These are phyloP conservation scores for Lophiostoma macrostomum DNA, from an alignment of 495 filamentous ascomycete genomes.

Conservation along the genomic window DNA sequence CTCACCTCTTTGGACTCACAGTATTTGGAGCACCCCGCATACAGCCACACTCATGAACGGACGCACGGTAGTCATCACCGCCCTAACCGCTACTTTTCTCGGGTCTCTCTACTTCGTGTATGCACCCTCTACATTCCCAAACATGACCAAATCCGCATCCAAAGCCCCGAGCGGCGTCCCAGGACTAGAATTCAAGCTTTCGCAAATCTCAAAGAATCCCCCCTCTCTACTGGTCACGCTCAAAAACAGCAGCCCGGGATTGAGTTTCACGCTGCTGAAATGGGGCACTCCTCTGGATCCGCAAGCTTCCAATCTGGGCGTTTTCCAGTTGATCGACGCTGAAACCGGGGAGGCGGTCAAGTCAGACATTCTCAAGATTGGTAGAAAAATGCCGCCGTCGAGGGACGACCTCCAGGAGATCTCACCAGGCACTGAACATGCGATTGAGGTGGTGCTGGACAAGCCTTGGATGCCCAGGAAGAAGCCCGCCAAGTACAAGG, in stretches of 20 bases:
- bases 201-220: constrained; percentile 25
- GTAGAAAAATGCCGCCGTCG: constrained; percentile 24
- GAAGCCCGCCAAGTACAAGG: constrained; percentile 18
- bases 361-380: constrained; percentile 17
- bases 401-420: constrained; percentile 20
- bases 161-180: neutral
- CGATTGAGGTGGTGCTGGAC: constrained; percentile 23
- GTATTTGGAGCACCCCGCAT: neutral
- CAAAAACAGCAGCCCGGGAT: constrained; percentile 15
- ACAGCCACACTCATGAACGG: constrained; percentile 7
- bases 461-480: constrained; percentile 23
- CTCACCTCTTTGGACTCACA: too few species aligned
- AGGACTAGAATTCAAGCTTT: constrained; percentile 23
- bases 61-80: constrained; percentile 17
- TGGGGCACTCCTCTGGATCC: constrained; percentile 30
- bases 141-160: constrained; percentile 10
- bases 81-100: constrained; percentile 16
- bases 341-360: constrained; percentile 15
- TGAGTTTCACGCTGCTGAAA: constrained; percentile 27
- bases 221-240: constrained; percentile 24
- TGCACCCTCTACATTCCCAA: constrained; percentile 10
- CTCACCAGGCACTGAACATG: constrained; percentile 17
- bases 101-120: constrained; percentile 24
- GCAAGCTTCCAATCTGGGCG: constrained; percentile 20
- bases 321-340: constrained; percentile 19